Percentiles rank a stretch among this genome's conserved stretches.
phyloP scores from a whole-genome alignment of 2,329 filamentous ascomycete species.

The Didymella glomerata region DNA sequence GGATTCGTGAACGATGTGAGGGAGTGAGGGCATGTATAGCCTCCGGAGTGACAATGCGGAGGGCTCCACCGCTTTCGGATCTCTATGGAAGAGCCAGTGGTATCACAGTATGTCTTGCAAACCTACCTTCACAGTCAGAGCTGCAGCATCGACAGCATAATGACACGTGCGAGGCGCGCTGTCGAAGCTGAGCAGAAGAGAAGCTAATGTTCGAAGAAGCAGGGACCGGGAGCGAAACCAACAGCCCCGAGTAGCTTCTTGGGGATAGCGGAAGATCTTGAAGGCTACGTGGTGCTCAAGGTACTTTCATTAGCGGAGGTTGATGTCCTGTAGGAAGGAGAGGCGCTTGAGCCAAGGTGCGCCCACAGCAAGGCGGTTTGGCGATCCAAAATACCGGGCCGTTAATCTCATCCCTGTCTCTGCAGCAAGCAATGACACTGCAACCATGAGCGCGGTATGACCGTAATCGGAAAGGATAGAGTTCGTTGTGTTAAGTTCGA shows the following conservation, averaged over 20 bases:
- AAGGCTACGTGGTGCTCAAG: constrained; percentile 34
- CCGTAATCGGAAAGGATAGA: constrained; percentile 8
- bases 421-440: constrained; percentile 11
- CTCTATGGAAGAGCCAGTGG: constrained; percentile 33
- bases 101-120: constrained; percentile 35
- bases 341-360: constrained; percentile 31
- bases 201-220: constrained; percentile 31
- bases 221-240: constrained; percentile 29
- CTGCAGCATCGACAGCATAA: constrained; percentile 36
- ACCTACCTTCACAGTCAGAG: constrained; percentile 44
- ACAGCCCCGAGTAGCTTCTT: constrained; percentile 27
- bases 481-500: constrained; percentile 1
- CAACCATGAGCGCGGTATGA: constrained; percentile 15
- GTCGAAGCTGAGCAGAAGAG: constrained; percentile 29
- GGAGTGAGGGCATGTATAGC: constrained; percentile 32
- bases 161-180: constrained; percentile 44
- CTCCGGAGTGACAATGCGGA: constrained; percentile 40
- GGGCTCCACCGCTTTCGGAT: constrained; percentile 31
- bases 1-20: constrained; percentile 32
- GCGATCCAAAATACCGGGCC: constrained; percentile 38
- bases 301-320: constrained; percentile 49
- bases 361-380: constrained; percentile 30
- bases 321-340: constrained; percentile 31
- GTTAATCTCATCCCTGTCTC: constrained; percentile 30
- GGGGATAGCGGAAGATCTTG: constrained; percentile 29